Base-by-base conservation (phyloP, 75 land plant genomes). In the Larix kaempferi region DNA sequence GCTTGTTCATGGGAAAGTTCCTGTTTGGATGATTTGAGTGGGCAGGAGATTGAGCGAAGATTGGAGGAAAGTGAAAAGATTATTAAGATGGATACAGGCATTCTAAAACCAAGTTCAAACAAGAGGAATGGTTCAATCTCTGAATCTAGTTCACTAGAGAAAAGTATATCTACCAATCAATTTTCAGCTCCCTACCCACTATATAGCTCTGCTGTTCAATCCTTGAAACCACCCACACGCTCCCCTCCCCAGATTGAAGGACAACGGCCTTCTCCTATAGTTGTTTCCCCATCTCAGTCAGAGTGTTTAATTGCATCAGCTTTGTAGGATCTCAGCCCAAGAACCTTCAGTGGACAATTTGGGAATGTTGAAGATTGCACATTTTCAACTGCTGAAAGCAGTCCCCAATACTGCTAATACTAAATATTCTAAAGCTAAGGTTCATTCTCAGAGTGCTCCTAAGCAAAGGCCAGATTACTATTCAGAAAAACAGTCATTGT, bases 351-450 rank as follows among this genome's bases (percentile, higher is more conserved):
- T 54, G 85, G 78, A 13, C 88, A 85, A 39, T 91, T 89, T 63
- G 85, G 80, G 10, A 84, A 85, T 57, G 87, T 87, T 58, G 95
- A 88, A 22, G 95, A 92, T 12, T 86, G 80, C 76, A 83, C 87
- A 21, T 86, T 82, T 75, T 65, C 69, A 65, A 92, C 95, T 39
- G 85, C 87, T 17, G 87, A 90, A 37, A 92, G 86, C 78, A 90
- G 92, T 78, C 95, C 92, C 4, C 92, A 87, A 15, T 85, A 55
- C n/a, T n/a, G 96, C 90, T 2, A 90, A 91, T 27, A 98, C 98
- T 16, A 85, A 98, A 64, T 98, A 98, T 33, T 98, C 98, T 8
- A 79, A 83, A 52, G 98, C 99, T 10, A 98, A 98, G 80, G 92
- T 72, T 4, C 75, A 98, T 5, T 95, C 99, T 22, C 94, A 88